A percentile compares a stretch with the other conserved stretches of the same genome.
Conservation (phyloP, 1,284 basidiomycete species). For the Leccinum pseudoinsigne region DNA sequence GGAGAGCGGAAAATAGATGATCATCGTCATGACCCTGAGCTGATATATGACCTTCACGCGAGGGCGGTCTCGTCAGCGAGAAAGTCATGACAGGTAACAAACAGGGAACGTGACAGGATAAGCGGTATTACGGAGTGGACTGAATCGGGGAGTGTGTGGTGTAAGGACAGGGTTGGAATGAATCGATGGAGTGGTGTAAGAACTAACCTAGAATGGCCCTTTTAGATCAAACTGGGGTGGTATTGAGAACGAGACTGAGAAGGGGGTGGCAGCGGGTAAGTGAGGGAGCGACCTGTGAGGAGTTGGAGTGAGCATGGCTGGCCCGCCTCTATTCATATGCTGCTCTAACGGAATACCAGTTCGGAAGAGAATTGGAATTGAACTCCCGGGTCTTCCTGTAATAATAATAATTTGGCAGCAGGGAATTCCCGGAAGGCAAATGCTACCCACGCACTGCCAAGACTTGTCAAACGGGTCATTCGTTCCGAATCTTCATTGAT, state of each 20-base stretch:
- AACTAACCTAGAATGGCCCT: background rate
- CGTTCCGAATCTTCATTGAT: background rate
- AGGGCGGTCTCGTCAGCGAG: slow-evolving; percentile 31
- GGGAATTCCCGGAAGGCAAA: slow-evolving; percentile 11
- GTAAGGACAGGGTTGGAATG: background rate
- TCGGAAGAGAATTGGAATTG: slow-evolving; percentile 14
- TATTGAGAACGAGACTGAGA: background rate
- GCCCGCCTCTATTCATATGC: slow-evolving; percentile 17
- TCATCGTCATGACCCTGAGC: slow-evolving; percentile 25
- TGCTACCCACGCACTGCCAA: background rate
- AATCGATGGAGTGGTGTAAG: background rate
- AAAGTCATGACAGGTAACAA: slow-evolving; percentile 28
- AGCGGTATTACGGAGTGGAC: slow-evolving; percentile 9
- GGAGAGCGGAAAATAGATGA: slow-evolving; percentile 28
- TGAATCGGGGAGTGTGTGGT: slow-evolving; percentile 1
- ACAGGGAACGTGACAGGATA: slow-evolving; percentile 8
- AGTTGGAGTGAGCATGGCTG: background rate
- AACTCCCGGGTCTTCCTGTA: slow-evolving; percentile 14
- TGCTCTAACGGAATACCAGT: slow-evolving; percentile 5
- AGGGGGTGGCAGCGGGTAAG: background rate
- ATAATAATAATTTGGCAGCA: background rate
- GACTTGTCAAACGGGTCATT: background rate
- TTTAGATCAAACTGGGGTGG: background rate
- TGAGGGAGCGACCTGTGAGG: too few relatives aligned
- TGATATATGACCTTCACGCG: slow-evolving; percentile 27